Base-by-base conservation (phyloP, 257 asterid genomes). In the Misopates orontium region DNA sequence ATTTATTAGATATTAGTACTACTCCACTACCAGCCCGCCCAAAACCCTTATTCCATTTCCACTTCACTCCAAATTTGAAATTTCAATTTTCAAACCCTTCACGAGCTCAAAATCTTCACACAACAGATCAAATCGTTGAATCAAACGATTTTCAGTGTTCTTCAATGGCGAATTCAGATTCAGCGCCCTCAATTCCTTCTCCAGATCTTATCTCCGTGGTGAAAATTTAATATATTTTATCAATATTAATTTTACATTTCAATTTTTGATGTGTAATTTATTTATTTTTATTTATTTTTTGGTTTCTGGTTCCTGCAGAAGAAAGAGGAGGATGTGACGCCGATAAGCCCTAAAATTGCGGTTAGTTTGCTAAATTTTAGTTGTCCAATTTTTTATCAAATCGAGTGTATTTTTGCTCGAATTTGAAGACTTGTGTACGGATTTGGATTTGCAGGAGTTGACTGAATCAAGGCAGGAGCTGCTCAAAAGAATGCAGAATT, bases 391-490 rank as follows among this genome's bases (percentile, higher is more conserved):
- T n/a, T 42, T 14, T 13, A 13, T 23, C 18, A 9, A n/a, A 28
- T 7, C 36, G 36, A 28, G 10, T 10, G 47, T n/a, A 63, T 48
- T 5, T 21, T n/a, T 13, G 21, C 19, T 24, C 7, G 14, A 48
- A 54, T 10, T 23, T 21, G 4, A 54, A 10, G n/a, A 1, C n/a
- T 55, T 18, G 17, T 49, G 55, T 10, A 20, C 17, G 4, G 7
- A 55, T 23, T 24, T 25, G 62, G 31, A 53, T 63, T 17, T 73
- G 24, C 62, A 83, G 88, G 85, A 77, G 60, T 44, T 83, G 73
- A 77, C 71, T 15, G 88, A 72, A 71, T 80, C 85, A 22, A 73
- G 85, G 82, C 77, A 80, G 75, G 85, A 83, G 68, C 78, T 83
- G 19, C 72, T 83, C 47, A 63, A 20, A 51, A 70, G 82, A 56